Evolutionary conservation across 441 rosid species (phyloP), one percentile per base, ranked within the genome.

Genomic region (Gossypium gossypioides): DNA sequence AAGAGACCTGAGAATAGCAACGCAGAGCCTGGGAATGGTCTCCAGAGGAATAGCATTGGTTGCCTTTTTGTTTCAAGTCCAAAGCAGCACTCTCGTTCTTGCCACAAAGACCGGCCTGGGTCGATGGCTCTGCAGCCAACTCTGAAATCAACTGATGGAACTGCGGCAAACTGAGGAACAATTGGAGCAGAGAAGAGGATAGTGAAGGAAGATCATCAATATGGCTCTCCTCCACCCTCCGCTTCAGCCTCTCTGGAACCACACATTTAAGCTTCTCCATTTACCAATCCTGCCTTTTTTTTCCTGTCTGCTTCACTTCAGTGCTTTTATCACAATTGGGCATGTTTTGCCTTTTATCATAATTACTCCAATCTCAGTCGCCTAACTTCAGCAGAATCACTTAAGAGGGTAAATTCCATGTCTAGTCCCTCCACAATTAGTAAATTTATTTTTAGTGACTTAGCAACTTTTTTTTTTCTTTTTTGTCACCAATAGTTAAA

Each of bases 31-130:
- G 70, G 8, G 71, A 42, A 60, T 82, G 81, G 64, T 86, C 83
- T 15, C 86, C 83, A 10, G 21, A 70, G 24, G 76, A 77, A 66
- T 80, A 91, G 71, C 77, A 87, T 64, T 44, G 80, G 74, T 91
- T 91, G 32, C 92, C 96, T 16, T 79, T 84, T 3, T 78, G 88
- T 79, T 92, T 93, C 60, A 85, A 76, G 66, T 88, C 86, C 37
- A 91, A 72, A 42, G 97, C 87, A 21, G 83, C 78, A 13, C 77
- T 82, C 73, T 78, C 76, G 76, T 81, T 83, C 89, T 93, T 91
- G 22, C 75, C 81, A 75, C 90, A 88, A 19, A 72, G 75, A 54
- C 63, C 71, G 29, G 56, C 3, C 40, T 71, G 52, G 67, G 5
- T 71, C 10, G 56, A n/a, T 4, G 71, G 44, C 25, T 54, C 76